Percentiles rank a stretch among this genome's conserved stretches.
Evolutionary conservation across 768 basidiomycete genomes (phyloP).

Genomic region (Boletus coccyginus): DNA sequence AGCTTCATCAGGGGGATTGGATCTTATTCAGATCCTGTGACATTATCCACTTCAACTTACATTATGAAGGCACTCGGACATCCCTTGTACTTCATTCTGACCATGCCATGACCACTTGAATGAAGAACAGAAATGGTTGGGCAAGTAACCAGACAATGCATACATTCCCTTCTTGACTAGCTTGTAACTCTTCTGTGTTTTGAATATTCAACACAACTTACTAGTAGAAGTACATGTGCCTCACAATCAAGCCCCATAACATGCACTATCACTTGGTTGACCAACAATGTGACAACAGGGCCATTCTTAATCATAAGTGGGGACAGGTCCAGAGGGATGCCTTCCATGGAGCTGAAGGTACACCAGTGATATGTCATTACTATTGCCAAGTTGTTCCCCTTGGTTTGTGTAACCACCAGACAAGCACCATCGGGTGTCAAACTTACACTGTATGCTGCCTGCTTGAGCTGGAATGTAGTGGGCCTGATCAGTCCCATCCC

Average conservation of each 20-base stretch:
- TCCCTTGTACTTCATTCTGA: too few relatives aligned
- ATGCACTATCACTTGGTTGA: constrained; percentile 40
- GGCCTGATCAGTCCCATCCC: constrained; percentile 33
- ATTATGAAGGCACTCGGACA: too few relatives aligned
- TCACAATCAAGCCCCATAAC: constrained; percentile 39
- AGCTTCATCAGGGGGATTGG: too few relatives aligned
- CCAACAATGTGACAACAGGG: constrained; percentile 44
- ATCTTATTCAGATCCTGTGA: too few relatives aligned
- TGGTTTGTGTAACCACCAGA: constrained; percentile 35
- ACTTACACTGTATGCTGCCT: constrained; percentile 29
- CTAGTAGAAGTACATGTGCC: too few relatives aligned
- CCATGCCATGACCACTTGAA: too few relatives aligned
- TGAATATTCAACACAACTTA: too few relatives aligned
- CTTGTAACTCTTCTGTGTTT: too few relatives aligned
- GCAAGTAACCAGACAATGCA: too few relatives aligned
- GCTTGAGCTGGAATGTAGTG: constrained; percentile 39
- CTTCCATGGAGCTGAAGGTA: constrained; percentile 51
- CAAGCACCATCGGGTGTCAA: constrained; percentile 57
- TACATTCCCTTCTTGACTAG: too few relatives aligned
- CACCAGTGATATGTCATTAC: constrained; percentile 52
- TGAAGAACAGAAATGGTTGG: too few relatives aligned
- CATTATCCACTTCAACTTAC: too few relatives aligned
- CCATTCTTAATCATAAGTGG: constrained; percentile 18
- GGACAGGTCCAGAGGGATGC: constrained; percentile 39
- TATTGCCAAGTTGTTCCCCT: constrained; percentile 5